Evolutionary conservation across 2,329 filamentous ascomycete genomes (phyloP), one percentile per base, ranked within the genome.

Genomic region (Monosporascus sp.): DNA sequence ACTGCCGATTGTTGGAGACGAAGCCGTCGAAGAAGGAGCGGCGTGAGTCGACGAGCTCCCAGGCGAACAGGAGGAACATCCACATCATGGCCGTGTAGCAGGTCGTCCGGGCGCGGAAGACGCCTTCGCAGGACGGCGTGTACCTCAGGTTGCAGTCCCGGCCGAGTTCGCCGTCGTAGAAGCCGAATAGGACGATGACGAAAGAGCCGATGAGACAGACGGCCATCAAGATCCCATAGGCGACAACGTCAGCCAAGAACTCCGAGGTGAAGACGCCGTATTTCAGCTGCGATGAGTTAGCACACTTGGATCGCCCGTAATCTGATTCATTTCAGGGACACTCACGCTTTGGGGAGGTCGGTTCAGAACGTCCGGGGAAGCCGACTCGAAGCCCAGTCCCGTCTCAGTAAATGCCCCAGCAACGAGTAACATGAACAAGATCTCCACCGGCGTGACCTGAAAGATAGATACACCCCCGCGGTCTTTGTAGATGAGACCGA

Each of bases 361-460:
- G 6, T 74, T 67, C 64, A 90, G 81, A 56, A 90, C 83, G 65
- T 90, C 86, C 0, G 84, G 81, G 31, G 84, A 79, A 0, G 85
- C 85, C 54, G 83, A 78, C 64, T 90, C 87, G 55, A 90, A 82
- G 6, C 87, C 87, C 0, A 91, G 77, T 51, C 87, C 87, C 61
- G 90, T 83, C 44, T 87, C 87, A 1, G 88, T 78, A 60, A 88
- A 81, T 8, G 83, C 87, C 1, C 84, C 88, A 1, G 87, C 90
- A 50, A 90, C 80, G 64, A 90, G 82, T 66, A 89, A 90, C 57
- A 87, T 84, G 87, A 87, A 90, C 31, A 90, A 79, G 62, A 90
- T 88, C 65, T 90, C 85, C 4, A 90, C 78, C 0, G 87, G 86
- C 0, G 85, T 84, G 16, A 90, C 75, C 0, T 87, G 87, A 64